Percentiles rank a stretch among this genome's conserved stretches.
Evolutionary conservation across 768 basidiomycete genomes (phyloP).

Genomic region (Leccinellum albellum): DNA sequence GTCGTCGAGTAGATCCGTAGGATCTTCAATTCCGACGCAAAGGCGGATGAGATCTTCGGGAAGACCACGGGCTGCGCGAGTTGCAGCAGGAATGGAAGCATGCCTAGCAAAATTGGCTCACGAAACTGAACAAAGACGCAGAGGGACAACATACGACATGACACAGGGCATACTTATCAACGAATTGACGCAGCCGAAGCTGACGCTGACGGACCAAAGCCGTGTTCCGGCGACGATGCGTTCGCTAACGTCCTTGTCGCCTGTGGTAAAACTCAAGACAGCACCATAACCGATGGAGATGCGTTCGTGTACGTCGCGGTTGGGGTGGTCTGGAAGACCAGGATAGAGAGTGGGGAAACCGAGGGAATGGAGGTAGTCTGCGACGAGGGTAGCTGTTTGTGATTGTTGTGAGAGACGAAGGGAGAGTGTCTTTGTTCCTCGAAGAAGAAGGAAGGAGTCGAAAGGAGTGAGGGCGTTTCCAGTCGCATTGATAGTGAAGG

Average conservation of each 20-base stretch:
- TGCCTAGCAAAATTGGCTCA: slow-evolving; percentile 46
- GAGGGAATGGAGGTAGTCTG: slow-evolving; percentile 75
- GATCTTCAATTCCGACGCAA: slow-evolving; percentile 97
- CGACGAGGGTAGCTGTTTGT: slow-evolving; percentile 74
- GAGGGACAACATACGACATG: slow-evolving; percentile 82
- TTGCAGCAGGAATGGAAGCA: slow-evolving; percentile 93
- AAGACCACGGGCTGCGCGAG: slow-evolving; percentile 92
- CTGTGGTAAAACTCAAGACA: slow-evolving; percentile 92
- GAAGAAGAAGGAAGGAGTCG: slow-evolving; percentile 92
- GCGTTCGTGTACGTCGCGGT: slow-evolving; percentile 82
- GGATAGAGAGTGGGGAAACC: slow-evolving; percentile 94
- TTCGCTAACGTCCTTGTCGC: slow-evolving; percentile 85
- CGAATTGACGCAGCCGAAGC: slow-evolving; percentile 97
- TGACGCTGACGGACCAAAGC: slow-evolving; percentile 96
- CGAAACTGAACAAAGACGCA: background rate
- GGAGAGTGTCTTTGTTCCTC: slow-evolving; percentile 94
- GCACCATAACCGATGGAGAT: slow-evolving; percentile 92
- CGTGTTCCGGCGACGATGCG: slow-evolving; percentile 88
- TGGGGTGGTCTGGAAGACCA: slow-evolving; percentile 78
- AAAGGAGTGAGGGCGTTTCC: slow-evolving; percentile 95
- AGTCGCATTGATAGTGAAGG: slow-evolving; percentile 87
- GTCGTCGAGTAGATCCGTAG: slow-evolving; percentile 89
- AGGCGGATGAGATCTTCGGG: slow-evolving; percentile 98
- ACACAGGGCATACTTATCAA: slow-evolving; percentile 98
- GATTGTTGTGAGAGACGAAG: slow-evolving; percentile 96